These are phyloP conservation scores for Sesbania bispinosa DNA, from an alignment of 306 rosid species.

Conservation along the genomic window DNA sequence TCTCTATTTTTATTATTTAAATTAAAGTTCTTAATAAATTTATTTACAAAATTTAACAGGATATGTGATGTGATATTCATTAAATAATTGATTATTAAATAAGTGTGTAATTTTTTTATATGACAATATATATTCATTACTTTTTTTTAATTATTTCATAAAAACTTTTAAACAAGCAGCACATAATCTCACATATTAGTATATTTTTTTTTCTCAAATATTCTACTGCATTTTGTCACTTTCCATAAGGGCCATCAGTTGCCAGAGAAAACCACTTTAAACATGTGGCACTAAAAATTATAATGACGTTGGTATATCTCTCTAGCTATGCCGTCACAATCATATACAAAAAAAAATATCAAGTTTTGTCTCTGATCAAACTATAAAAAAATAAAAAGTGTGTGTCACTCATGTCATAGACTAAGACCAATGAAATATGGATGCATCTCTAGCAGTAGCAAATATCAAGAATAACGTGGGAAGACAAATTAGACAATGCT, in stretches of 20 bases:
- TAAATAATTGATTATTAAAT: too few species aligned
- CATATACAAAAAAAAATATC: neutral
- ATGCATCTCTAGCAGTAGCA: conserved; percentile 6
- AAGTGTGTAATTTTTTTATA: too few species aligned
- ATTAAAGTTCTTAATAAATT: too few species aligned
- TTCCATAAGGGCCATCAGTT: neutral
- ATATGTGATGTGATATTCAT: too few species aligned
- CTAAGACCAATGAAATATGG: neutral
- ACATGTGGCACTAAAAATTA: neutral
- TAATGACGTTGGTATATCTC: neutral
- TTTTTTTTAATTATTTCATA: too few species aligned
- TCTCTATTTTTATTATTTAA: too few species aligned
- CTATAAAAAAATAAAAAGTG: neutral
- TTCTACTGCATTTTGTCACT: neutral
- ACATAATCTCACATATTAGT: too few species aligned
- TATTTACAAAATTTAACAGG: too few species aligned
- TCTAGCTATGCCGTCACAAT: neutral
- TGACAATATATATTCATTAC: too few species aligned
- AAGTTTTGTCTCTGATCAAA: neutral
- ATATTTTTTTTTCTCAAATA: neutral
- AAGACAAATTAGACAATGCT: conserved; percentile 8
- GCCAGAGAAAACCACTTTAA: neutral
- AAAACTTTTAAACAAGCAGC: too few species aligned
- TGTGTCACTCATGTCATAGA: conserved; percentile 1
- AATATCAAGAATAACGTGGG: conserved; percentile 16